Percentiles rank a stretch among this genome's conserved stretches.
Conservation (phyloP, 495 filamentous ascomycete genomes). For the Cercophora newfieldiana region DNA sequence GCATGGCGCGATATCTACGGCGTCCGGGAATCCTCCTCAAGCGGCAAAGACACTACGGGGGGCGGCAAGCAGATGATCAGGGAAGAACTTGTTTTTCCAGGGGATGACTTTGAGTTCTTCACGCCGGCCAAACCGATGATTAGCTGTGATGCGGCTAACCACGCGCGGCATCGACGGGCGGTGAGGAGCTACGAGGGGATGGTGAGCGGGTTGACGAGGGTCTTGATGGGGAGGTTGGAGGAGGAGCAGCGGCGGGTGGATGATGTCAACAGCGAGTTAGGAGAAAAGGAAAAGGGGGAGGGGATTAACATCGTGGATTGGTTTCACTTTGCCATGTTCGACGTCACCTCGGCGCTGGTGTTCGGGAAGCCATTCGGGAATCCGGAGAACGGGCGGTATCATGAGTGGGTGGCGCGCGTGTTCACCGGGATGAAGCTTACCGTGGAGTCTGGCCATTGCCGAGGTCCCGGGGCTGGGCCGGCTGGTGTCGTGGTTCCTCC, state of each 20-base stretch:
- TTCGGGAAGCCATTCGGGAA: constrained; percentile 59
- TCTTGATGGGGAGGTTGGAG: constrained; percentile 10
- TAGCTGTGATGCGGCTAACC: constrained; percentile 17
- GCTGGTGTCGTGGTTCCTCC: constrained; percentile 11
- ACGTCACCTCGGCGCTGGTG: constrained; percentile 57
- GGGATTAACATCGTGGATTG: constrained; percentile 45
- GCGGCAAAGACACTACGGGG: not conserved
- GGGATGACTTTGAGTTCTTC: constrained; percentile 22
- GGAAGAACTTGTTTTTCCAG: constrained; percentile 20
- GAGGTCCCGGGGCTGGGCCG: constrained; percentile 16
- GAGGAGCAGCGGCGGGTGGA: not conserved
- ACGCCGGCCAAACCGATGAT: constrained; percentile 22
- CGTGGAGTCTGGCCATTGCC: constrained; percentile 14
- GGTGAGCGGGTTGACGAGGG: not conserved
- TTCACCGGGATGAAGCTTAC: constrained; percentile 21
- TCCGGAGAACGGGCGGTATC: constrained; percentile 42
- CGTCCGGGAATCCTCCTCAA: constrained; percentile 5
- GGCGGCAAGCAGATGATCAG: constrained; percentile 15
- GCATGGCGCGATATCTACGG: constrained; percentile 32
- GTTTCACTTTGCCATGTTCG: constrained; percentile 60
- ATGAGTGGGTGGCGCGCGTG: constrained; percentile 46
- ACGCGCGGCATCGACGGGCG: constrained; percentile 17
- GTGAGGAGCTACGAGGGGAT: constrained; percentile 13
- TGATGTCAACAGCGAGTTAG: constrained; percentile 21
- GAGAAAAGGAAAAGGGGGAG: not conserved